phyloP scores from a whole-genome alignment of 768 basidiomycete species.

The Pulveroboletus sp. region DNA sequence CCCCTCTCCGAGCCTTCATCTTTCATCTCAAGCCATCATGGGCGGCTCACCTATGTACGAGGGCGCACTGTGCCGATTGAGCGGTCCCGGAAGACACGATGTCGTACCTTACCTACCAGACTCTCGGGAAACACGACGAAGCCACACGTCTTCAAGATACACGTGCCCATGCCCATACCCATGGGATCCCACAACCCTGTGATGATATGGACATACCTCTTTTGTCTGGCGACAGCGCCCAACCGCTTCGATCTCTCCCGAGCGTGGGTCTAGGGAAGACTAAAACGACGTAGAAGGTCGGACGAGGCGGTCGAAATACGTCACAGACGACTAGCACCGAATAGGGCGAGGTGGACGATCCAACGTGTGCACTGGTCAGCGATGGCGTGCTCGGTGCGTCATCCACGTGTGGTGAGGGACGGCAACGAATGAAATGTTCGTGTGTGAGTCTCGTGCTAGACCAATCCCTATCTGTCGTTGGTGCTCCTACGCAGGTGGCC shows the following conservation, averaged over 20 bases:
- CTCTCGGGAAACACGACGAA: not conserved
- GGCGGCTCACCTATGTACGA: too few species aligned
- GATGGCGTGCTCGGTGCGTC: slow-evolving; percentile 2
- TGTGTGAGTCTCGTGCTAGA: not conserved
- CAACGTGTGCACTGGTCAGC: slow-evolving; percentile 3
- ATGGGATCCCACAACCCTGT: too few species aligned
- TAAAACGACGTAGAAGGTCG: too few species aligned
- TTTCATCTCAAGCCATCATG: not conserved
- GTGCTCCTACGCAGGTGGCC: not conserved
- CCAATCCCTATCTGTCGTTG: not conserved
- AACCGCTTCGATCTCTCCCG: too few species aligned
- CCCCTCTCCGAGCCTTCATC: too few species aligned
- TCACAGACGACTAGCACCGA: not conserved
- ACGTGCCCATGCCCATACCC: not conserved
- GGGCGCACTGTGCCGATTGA: not conserved
- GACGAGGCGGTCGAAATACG: not conserved
- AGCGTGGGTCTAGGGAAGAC: not conserved
- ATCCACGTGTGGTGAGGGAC: slow-evolving; percentile 2
- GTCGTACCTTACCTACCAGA: not conserved
- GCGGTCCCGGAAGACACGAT: slow-evolving; percentile 3
- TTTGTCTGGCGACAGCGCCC: too few species aligned
- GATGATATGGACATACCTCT: too few species aligned
- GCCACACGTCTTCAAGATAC: not conserved
- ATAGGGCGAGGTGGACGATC: not conserved
- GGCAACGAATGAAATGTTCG: not conserved